Evolutionary conservation across 345 rosid species (phyloP).

Genomic region (Streptanthus diversifolius): DNA sequence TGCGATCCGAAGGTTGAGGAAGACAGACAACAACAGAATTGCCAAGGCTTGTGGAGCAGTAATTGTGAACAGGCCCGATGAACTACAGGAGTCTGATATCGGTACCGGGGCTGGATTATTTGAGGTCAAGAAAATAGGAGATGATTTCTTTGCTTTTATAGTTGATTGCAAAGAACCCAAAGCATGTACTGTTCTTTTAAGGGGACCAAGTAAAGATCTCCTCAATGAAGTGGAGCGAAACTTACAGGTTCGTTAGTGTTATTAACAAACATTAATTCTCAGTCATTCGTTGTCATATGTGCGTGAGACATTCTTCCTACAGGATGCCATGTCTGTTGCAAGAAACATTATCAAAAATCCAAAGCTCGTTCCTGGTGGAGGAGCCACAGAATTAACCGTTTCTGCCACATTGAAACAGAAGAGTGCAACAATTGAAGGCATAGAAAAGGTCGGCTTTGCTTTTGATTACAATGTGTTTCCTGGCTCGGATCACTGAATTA

Average conservation of each 20-base stretch:
- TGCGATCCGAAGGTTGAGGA: conserved; percentile 92
- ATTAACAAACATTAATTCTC: neutral
- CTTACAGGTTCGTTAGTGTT: conserved; percentile 57
- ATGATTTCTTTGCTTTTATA: conserved; percentile 84
- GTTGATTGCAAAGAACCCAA: conserved; percentile 94
- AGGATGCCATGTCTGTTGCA: conserved; percentile 98
- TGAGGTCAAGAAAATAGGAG: conserved; percentile 94
- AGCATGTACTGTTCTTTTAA: conserved; percentile 84
- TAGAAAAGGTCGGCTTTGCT: conserved; percentile 60
- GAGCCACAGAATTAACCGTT: conserved; percentile 87
- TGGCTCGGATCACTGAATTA: neutral
- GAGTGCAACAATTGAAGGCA: conserved; percentile 86
- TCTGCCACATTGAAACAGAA: conserved; percentile 90
- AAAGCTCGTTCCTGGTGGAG: conserved; percentile 91
- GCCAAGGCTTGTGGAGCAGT: conserved; percentile 97
- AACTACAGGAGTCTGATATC: conserved; percentile 91
- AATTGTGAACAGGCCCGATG: conserved; percentile 90
- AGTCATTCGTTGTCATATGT: neutral
- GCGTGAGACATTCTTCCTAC: conserved; percentile 11
- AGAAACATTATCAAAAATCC: conserved; percentile 96
- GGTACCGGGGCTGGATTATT: conserved; percentile 94
- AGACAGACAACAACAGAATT: conserved; percentile 85
- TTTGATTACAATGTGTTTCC: neutral
- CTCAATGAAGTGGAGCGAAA: conserved; percentile 94
- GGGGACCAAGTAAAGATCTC: conserved; percentile 98